Base-by-base conservation (phyloP, 352 stramenopile species). In the Pythium coloratum region DNA sequence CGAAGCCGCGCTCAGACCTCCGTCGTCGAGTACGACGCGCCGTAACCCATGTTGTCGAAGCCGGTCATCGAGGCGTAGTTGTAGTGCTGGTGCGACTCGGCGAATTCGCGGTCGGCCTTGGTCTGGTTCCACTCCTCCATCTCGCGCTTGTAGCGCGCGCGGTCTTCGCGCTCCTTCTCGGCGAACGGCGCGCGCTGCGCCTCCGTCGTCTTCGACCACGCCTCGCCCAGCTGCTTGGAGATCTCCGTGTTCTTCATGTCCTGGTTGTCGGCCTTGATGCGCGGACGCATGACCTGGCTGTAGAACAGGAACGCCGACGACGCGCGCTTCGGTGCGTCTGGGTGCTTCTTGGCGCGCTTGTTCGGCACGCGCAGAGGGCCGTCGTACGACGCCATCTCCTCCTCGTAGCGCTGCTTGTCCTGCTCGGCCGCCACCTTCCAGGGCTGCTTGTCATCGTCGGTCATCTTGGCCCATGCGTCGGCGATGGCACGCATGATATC, bases 221-320 rank as follows among this genome's bases (percentile, higher is more conserved):
- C 87, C 67, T 98, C 92, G 24, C 95, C 95, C 28, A 99, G 73
- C 55, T 98, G 81, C 72, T 96, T 94, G 12, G 94, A 98, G 69
- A 99, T 97, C 59, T 98, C 95, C 69, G 94, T 97, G 75, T 98
- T 98, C 66, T 97, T 96, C 88, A 98, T 97, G 57, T 96, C 88
- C 49, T 94, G 93, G 76, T 98, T 89, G 57, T 97, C 84, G 3
- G 84, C 73, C 75, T 98, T 98, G 51, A 98, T 93, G 30, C 84
- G 72, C 32, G 86, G 77, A 16, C 94, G 81, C 77, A 97, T 97
- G 24, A 93, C 89, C 61, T 97, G 85, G 44, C 89, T 95, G 73
- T 97, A 98, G 76, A 97, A 98, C 9, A 98, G 80, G 69, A 98
- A 99, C 20, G 96, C 92, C 33, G 88, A 97, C 69, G 96, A 98